A percentile compares a stretch with the other conserved stretches of the same genome.
phyloP scores from a whole-genome alignment of 768 basidiomycete species.

The Scleroderma citrinum region DNA sequence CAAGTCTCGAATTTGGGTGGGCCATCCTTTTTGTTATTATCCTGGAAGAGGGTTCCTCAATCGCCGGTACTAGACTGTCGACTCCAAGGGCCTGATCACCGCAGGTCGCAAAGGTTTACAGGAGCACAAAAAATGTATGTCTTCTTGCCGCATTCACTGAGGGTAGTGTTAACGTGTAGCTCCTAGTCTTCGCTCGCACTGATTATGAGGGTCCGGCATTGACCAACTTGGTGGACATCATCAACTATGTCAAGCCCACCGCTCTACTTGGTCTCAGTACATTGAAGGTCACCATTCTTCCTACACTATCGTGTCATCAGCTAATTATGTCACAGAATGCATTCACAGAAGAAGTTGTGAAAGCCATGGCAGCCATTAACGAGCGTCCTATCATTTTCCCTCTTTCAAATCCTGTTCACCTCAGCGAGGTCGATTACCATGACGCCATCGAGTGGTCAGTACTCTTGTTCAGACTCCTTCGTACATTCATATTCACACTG shows the following conservation, averaged over 20 bases:
- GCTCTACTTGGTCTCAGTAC: constrained; percentile 74
- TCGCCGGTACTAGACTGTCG: constrained; percentile 47
- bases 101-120: constrained; percentile 61
- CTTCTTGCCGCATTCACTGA: background rate
- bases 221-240: constrained; percentile 57
- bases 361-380: constrained; percentile 59
- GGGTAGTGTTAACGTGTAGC: background rate
- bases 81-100: constrained; percentile 73
- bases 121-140: constrained; percentile 67
- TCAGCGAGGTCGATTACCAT: constrained; percentile 54
- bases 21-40: constrained; percentile 12
- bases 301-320: background rate
- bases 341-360: constrained; percentile 59
- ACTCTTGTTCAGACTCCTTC: background rate
- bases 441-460: constrained; percentile 55
- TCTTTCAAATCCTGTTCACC: constrained; percentile 64
- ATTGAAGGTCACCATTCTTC: constrained; percentile 22
- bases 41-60: constrained; percentile 8
- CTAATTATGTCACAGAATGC: constrained; percentile 33
- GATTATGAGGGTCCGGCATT: constrained; percentile 63
- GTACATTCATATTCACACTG: background rate
- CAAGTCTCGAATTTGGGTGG: constrained; percentile 58
- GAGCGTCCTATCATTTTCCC: constrained; percentile 76
- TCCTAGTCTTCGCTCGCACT: constrained; percentile 60
- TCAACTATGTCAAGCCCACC: constrained; percentile 68